Conservation (phyloP, 768 basidiomycete genomes). For the Atractiella rhizophila region DNA sequence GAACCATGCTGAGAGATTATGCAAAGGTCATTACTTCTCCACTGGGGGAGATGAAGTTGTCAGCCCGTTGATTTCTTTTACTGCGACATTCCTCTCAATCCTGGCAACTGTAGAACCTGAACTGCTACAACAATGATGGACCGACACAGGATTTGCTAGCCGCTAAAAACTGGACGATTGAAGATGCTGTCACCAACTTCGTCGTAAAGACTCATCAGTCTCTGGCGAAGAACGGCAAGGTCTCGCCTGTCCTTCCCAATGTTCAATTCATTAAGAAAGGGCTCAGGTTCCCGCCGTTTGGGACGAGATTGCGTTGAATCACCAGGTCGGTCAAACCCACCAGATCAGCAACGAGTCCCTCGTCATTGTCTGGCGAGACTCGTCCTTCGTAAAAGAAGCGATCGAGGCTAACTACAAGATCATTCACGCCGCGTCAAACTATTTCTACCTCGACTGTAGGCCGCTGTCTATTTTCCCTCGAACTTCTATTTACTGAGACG, state of each 20-base stretch:
- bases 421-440: conserved; percentile 45
- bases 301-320: conserved; percentile 49
- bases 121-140: no score
- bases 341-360: conserved; percentile 32
- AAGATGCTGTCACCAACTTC: conserved; percentile 40
- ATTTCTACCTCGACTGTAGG: conserved; percentile 42
- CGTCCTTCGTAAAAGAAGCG: conserved; percentile 37
- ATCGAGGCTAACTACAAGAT: conserved; percentile 36
- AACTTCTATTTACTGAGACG: not conserved
- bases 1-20: no score
- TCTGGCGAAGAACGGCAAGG: conserved; percentile 35
- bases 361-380: conserved; percentile 43
- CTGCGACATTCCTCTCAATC: not conserved
- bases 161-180: no score
- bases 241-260: conserved; percentile 55
- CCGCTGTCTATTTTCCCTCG: not conserved
- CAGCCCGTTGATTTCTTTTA: conserved; percentile 29
- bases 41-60: conserved; percentile 53
- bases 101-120: no score
- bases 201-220: conserved; percentile 35
- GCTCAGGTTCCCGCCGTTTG: no score
- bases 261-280: no score
- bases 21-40: conserved; percentile 40
- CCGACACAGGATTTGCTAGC: no score
- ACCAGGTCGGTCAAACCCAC: conserved; percentile 29